Conservation (phyloP, 1,284 basidiomycete genomes). For the Agroathelia rolfsii region DNA sequence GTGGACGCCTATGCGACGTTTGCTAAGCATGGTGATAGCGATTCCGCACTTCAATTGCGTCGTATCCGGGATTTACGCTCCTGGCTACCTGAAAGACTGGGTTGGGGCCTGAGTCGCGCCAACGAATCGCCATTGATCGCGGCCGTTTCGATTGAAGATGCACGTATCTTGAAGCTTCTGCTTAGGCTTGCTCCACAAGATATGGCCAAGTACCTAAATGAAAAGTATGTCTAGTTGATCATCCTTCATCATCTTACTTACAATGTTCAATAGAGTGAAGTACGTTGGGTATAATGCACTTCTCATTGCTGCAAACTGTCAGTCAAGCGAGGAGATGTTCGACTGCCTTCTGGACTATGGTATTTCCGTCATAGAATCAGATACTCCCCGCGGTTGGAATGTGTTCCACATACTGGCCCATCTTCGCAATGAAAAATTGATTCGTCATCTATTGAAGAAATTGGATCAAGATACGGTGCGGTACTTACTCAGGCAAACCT, state of each 20-base stretch:
- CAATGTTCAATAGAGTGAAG: constrained; percentile 27
- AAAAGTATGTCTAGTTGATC: constrained; percentile 24
- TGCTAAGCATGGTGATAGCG: constrained; percentile 29
- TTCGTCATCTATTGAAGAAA: constrained; percentile 35
- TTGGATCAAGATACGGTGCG: constrained; percentile 37
- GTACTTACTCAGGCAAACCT: constrained; percentile 32
- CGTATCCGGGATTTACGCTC: constrained; percentile 26
- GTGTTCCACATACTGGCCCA: constrained; percentile 38
- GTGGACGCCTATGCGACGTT: constrained; percentile 32
- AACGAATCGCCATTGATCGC: constrained; percentile 41
- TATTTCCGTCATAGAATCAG: constrained; percentile 32
- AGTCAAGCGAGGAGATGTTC: constrained; percentile 24
- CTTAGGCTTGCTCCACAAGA: constrained; percentile 29
- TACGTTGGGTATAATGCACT: constrained; percentile 34
- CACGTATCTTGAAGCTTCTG: constrained; percentile 32
- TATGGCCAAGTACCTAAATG: constrained; percentile 28
- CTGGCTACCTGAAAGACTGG: constrained; percentile 34
- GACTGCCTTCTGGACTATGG: constrained; percentile 41
- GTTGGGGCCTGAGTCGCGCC: constrained; percentile 32
- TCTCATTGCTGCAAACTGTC: constrained; percentile 28
- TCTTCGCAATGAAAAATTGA: constrained; percentile 17
- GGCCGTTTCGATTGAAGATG: constrained; percentile 25
- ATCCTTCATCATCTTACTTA: neutral
- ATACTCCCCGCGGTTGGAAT: constrained; percentile 39
- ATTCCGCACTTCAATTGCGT: constrained; percentile 27